These are phyloP conservation scores for Aegilops speltoides DNA, from an alignment of 176 grass and related monocot species.

Conservation along the genomic window DNA sequence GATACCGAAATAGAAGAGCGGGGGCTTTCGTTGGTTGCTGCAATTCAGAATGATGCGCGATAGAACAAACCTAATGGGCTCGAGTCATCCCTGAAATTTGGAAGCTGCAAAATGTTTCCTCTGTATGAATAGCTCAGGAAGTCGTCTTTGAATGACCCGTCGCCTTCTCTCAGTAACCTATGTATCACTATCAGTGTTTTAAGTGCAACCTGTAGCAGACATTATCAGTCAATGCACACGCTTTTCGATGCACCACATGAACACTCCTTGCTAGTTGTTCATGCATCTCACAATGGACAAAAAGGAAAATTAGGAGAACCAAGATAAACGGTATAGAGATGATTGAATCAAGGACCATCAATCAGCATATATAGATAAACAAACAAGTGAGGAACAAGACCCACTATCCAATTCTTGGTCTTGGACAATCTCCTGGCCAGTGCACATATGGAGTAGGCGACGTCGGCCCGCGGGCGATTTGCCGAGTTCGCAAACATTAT, in stretches of 20 bases:
- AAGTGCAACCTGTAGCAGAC: constrained; percentile 68
- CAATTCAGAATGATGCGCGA: background rate
- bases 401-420: constrained; percentile 92
- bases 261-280: background rate
- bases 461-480: constrained; percentile 69
- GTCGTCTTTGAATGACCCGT: constrained; percentile 82
- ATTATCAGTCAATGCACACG: background rate
- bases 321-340: background rate
- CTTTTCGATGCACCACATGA: background rate
- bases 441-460: constrained; percentile 83
- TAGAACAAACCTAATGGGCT: constrained; percentile 71
- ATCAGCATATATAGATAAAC: too few relatives aligned
- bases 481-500: constrained; percentile 68
- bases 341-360: background rate
- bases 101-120: constrained; percentile 85
- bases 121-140: constrained; percentile 81
- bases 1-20: background rate
- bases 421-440: constrained; percentile 82
- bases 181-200: constrained; percentile 96
- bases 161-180: constrained; percentile 81
- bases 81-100: constrained; percentile 91
- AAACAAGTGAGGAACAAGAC: constrained; percentile 18
- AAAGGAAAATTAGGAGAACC: background rate
- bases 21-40: background rate
- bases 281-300: background rate